phyloP scores from a whole-genome alignment of 2,329 filamentous ascomycete genomes.

The Aphanoascus verrucosus region DNA sequence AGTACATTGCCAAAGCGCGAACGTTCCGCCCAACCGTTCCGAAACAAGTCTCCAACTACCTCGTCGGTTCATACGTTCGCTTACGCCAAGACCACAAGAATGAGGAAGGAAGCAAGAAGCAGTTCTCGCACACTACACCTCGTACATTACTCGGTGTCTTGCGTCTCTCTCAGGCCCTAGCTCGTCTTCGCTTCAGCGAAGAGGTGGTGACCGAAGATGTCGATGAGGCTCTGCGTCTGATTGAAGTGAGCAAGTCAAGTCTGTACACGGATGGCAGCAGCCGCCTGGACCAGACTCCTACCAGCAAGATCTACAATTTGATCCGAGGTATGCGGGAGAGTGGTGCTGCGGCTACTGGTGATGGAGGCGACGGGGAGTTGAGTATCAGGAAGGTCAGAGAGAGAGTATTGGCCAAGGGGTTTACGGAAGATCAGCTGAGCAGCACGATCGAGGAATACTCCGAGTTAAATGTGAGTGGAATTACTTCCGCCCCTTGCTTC shows the following conservation, averaged over 20 bases:
- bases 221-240: slow-evolving; percentile 80
- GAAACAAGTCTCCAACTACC: slow-evolving; percentile 80
- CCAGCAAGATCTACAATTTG: slow-evolving; percentile 87
- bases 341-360: slow-evolving; percentile 67
- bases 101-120: slow-evolving; percentile 81
- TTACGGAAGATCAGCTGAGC: slow-evolving; percentile 87
- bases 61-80: slow-evolving; percentile 91
- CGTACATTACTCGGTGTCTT: slow-evolving; percentile 88
- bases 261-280: slow-evolving; percentile 60
- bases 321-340: slow-evolving; percentile 79
- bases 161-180: slow-evolving; percentile 85
- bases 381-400: slow-evolving; percentile 83
- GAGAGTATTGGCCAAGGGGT: slow-evolving; percentile 87
- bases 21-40: slow-evolving; percentile 81
- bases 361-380: slow-evolving; percentile 63
- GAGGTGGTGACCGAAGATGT: slow-evolving; percentile 84
- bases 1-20: slow-evolving; percentile 88
- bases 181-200: slow-evolving; percentile 77
- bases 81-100: slow-evolving; percentile 86
- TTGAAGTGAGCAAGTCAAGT: slow-evolving; percentile 88
- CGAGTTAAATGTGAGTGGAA: slow-evolving; percentile 66
- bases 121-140: slow-evolving; percentile 87
- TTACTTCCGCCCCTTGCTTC: not conserved
- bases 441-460: slow-evolving; percentile 83
- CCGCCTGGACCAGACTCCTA: slow-evolving; percentile 63